phyloP scores from a whole-genome alignment of 495 filamentous ascomycete genomes.

The Parachaetomium inaequale region DNA sequence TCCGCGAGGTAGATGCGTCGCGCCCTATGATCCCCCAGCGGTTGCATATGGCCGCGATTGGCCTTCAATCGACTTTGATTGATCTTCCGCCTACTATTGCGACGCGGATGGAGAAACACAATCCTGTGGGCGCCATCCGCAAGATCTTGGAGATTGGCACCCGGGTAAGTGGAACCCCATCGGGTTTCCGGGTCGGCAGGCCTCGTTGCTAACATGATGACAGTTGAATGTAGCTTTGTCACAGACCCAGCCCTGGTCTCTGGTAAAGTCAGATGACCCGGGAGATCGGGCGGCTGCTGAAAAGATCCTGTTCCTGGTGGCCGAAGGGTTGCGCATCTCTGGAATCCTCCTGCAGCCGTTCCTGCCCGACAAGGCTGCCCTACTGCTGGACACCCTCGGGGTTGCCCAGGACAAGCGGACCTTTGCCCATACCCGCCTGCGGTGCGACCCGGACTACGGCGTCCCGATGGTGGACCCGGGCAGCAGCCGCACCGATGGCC shows the following conservation, averaged over 20 bases:
- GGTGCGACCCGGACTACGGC: slow-evolving; percentile 68
- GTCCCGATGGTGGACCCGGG: slow-evolving; percentile 44
- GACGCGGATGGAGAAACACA: slow-evolving; percentile 58
- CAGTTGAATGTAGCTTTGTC: slow-evolving; percentile 70
- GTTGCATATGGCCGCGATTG: background rate
- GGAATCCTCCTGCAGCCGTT: slow-evolving; percentile 88
- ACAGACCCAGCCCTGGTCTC: slow-evolving; percentile 36
- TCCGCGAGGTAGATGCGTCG: background rate
- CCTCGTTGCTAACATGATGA: slow-evolving; percentile 19
- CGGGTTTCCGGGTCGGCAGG: background rate
- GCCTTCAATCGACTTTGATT: background rate
- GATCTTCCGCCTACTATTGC: slow-evolving; percentile 36
- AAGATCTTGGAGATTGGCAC: slow-evolving; percentile 61
- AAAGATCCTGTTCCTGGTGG: slow-evolving; percentile 60
- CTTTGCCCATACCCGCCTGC: slow-evolving; percentile 53
- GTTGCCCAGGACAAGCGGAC: slow-evolving; percentile 59
- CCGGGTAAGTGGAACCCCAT: slow-evolving; percentile 36
- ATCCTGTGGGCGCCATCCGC: slow-evolving; percentile 62
- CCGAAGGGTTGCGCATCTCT: slow-evolving; percentile 73
- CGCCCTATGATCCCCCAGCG: background rate
- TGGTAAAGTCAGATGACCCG: slow-evolving; percentile 18
- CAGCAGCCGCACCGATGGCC: slow-evolving; percentile 26
- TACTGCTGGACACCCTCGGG: slow-evolving; percentile 73
- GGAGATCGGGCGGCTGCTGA: slow-evolving; percentile 18
- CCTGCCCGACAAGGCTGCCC: slow-evolving; percentile 74